Conservation (phyloP, 192 early-diverging fungal genomes). For the Lunasporangiospora selenospora region DNA sequence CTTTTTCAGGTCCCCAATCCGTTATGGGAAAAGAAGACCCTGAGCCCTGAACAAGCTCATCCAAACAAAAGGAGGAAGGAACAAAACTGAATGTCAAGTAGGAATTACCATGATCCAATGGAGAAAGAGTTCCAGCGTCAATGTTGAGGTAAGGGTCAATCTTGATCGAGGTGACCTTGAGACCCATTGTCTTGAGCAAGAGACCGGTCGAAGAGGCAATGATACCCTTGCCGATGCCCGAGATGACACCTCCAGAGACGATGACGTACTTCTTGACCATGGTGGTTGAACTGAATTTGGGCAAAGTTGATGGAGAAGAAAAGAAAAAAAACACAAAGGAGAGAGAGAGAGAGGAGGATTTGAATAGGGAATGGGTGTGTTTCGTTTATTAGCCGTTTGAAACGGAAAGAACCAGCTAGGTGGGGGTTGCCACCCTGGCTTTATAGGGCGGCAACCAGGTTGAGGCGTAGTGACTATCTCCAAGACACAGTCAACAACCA, state of each 20-base stretch:
- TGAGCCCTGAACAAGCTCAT: no score
- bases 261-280: slow-evolving; percentile 88
- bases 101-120: slow-evolving; percentile 91
- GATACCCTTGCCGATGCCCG: slow-evolving; percentile 99
- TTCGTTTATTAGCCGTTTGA: slow-evolving; percentile 28
- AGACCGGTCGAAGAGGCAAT: slow-evolving; percentile 98
- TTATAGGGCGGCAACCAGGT: no score
- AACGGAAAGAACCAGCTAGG: slow-evolving; percentile 43
- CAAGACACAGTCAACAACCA: no score
- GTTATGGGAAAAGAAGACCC: no score
- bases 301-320: slow-evolving; percentile 3
- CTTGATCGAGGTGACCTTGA: slow-evolving; percentile 97
- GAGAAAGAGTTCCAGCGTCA: slow-evolving; percentile 96
- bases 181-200: slow-evolving; percentile 90
- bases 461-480: no score
- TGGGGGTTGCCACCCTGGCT: no score
- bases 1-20: no score
- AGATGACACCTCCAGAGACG: slow-evolving; percentile 98
- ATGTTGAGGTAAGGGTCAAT: slow-evolving; percentile 99
- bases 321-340: background rate
- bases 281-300: background rate
- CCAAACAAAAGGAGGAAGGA: background rate
- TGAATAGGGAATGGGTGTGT: slow-evolving; percentile 13
- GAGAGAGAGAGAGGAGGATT: background rate
- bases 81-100: slow-evolving; percentile 5